Percentiles rank a stretch among this genome's conserved stretches.
These are phyloP conservation scores for Aspergillus nidulans DNA, from an alignment of 495 filamentous ascomycete species.

Conservation along the genomic window DNA sequence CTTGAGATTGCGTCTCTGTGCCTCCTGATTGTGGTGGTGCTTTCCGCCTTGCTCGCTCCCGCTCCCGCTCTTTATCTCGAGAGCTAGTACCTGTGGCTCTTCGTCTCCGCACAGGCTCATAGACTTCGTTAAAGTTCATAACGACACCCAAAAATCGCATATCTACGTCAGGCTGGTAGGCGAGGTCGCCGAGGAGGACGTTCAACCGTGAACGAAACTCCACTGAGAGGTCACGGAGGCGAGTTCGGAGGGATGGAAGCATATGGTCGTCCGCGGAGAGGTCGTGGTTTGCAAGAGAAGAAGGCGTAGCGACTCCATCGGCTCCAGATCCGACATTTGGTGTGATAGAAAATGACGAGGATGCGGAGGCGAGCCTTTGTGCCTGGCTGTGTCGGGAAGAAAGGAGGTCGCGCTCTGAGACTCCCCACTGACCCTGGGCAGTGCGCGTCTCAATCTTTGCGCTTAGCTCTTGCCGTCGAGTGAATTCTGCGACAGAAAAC, in stretches of 20 bases:
- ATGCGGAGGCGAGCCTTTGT: conserved; percentile 15
- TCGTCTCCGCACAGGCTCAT: conserved; percentile 65
- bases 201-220: conserved; percentile 75
- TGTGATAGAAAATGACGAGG: conserved; percentile 24
- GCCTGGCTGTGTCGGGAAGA: conserved; percentile 25
- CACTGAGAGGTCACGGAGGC: conserved; percentile 63
- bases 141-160: conserved; percentile 93
- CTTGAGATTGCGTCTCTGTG: conserved; percentile 15
- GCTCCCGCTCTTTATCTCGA: conserved; percentile 32
- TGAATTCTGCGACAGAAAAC: conserved; percentile 91
- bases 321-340: conserved; percentile 26
- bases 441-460: conserved; percentile 66
- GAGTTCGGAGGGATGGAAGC: conserved; percentile 68
- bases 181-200: conserved; percentile 79
- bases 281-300: conserved; percentile 27
- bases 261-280: conserved; percentile 56
- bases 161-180: conserved; percentile 90
- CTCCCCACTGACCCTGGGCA: conserved; percentile 57
- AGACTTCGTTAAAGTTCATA: conserved; percentile 99
- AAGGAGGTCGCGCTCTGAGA: conserved; percentile 51
- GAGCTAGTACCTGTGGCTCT: conserved; percentile 25
- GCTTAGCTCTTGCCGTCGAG: conserved; percentile 75
- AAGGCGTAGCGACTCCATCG: conserved; percentile 30
- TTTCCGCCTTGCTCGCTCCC: conserved; percentile 25
- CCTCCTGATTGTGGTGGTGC: conserved; percentile 20